phyloP scores from a whole-genome alignment of 1,284 basidiomycete species.

The Hortiboletus rubellus region DNA sequence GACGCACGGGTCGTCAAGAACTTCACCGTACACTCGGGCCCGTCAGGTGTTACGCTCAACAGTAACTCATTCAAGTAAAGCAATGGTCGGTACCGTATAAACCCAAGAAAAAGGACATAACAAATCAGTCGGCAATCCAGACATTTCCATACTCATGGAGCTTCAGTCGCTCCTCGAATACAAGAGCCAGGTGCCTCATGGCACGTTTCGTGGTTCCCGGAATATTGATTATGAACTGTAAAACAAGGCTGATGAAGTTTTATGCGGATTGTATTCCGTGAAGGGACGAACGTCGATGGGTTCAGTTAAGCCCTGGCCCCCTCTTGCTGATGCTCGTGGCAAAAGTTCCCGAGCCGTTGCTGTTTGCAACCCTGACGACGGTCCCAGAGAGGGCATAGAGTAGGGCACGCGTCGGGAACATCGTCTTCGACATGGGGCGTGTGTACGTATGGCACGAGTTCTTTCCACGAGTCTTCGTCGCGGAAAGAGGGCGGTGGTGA shows the following conservation, averaged over 20 bases:
- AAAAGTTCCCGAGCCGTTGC: background rate
- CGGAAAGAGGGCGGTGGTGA: too few relatives aligned
- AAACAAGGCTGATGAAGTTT: too few relatives aligned
- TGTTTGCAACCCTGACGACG: background rate
- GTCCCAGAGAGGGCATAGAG: background rate
- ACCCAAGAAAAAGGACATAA: background rate
- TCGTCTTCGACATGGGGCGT: too few relatives aligned
- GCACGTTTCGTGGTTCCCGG: too few relatives aligned
- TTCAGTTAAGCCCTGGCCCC: constrained; percentile 20
- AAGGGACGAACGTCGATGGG: constrained; percentile 28
- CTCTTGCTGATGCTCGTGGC: background rate
- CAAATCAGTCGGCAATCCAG: constrained; percentile 40
- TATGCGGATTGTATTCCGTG: constrained; percentile 16
- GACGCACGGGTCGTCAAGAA: too few relatives aligned
- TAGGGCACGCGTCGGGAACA: too few relatives aligned
- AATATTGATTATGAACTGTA: too few relatives aligned
- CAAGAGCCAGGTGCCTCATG: constrained; percentile 11
- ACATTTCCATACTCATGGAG: constrained; percentile 35
- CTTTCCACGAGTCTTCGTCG: too few relatives aligned
- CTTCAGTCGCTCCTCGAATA: constrained; percentile 39
- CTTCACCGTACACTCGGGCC: too few relatives aligned
- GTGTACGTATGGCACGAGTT: too few relatives aligned
- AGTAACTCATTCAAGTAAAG: constrained; percentile 23
- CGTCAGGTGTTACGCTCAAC: constrained; percentile 34
- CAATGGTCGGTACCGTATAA: constrained; percentile 4